These are phyloP conservation scores for Aspergillus cejpii DNA, from an alignment of 2,329 filamentous ascomycete genomes.

Conservation along the genomic window DNA sequence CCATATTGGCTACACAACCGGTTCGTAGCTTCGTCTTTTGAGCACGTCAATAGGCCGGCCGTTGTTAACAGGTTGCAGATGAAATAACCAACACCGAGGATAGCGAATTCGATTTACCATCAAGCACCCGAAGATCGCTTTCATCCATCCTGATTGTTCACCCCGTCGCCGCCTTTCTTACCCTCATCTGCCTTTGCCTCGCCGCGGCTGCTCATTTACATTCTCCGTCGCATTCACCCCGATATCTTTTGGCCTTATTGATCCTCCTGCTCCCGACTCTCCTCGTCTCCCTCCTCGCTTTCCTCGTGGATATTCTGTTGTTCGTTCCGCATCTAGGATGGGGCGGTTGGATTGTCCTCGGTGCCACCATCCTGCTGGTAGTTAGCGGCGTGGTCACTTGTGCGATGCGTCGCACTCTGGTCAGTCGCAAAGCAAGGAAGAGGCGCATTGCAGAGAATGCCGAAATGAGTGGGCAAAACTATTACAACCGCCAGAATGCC, in stretches of 20 bases:
- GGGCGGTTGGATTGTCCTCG: constrained; percentile 90
- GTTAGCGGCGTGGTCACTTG: constrained; percentile 80
- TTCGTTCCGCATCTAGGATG: constrained; percentile 92
- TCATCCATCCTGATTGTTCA: constrained; percentile 88
- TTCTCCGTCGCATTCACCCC: constrained; percentile 77
- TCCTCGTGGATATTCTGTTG: constrained; percentile 85
- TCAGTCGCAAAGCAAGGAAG: constrained; percentile 87
- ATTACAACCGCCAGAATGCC: constrained; percentile 60
- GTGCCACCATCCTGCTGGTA: constrained; percentile 76
- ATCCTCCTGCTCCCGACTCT: constrained; percentile 83
- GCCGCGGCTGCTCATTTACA: constrained; percentile 79
- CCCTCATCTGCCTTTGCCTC: constrained; percentile 75
- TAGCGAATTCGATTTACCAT: constrained; percentile 56
- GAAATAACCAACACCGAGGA: constrained; percentile 37
- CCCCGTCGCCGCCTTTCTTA: constrained; percentile 79
- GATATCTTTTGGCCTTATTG: constrained; percentile 76
- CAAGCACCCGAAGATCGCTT: constrained; percentile 61
- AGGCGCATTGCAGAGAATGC: constrained; percentile 87
- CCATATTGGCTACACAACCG: constrained; percentile 76
- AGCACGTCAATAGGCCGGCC: constrained; percentile 6
- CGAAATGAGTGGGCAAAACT: constrained; percentile 94
- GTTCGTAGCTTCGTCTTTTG: constrained; percentile 48
- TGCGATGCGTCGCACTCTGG: constrained; percentile 86
- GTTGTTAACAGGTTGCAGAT: constrained; percentile 18
- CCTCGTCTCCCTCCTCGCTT: constrained; percentile 74